Base-by-base conservation (phyloP, 345 rosid genomes). In the Raphanus sativus region DNA sequence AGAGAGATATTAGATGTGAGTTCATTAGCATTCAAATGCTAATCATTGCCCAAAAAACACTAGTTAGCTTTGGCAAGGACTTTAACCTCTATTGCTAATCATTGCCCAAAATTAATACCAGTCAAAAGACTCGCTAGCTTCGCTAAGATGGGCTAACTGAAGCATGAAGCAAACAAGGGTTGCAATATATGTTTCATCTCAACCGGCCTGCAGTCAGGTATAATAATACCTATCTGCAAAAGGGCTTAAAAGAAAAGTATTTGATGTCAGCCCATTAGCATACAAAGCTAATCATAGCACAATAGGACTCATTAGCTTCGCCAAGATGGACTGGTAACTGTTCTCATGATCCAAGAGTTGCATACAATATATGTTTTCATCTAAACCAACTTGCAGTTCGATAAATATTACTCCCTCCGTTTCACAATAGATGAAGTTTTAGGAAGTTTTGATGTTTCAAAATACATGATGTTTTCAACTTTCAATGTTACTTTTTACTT, bases 251-350 rank as follows among this genome's bases (percentile, higher is more conserved):
- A 71, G 32, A 45, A 69, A 61, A 55, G n/a, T 38, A 10, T 68
- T 77, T 61, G 33, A 75, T 85, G 42, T 58, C 26, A 81, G 86
- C 84, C 90, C 90, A 76, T 80, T 48, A 69, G 79, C 81, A 80
- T 72, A 65, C 81, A 73, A 80, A 80, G 77, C 83, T 61, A 69
- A 72, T 60, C 79, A 77, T 69, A 29, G 65, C 62, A 9, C n/a
- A 38, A 36, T 0, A 36, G 56, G 70, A 40, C 70, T 79, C 67
- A 26, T 58, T 85, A 86, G 86, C 86, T 84, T 88, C 62, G 88
- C 89, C 87, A 88, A 87, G 90, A 89, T 87, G 86, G 83, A 91
- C 79, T 75, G 6, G 36, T 45, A 40, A 26, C 9, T 2, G 32
- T 56, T 16, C 24, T 21, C 38, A 21, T 8, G 26, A 17, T 8